Base-by-base conservation (phyloP, 257 asterid genomes). In the Salvia miltiorrhiza region DNA sequence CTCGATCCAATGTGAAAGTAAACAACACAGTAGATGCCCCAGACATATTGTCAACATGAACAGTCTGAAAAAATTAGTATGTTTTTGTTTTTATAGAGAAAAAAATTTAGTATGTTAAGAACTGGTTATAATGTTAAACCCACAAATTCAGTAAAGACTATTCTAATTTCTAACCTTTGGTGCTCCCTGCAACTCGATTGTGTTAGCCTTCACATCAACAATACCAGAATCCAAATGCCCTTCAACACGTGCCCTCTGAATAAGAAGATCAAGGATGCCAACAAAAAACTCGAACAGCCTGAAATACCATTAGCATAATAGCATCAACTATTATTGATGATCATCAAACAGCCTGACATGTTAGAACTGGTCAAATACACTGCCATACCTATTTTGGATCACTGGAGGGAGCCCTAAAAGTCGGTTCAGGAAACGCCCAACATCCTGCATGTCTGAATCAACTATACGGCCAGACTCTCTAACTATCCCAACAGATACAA, bases 361-460 rank as follows among this genome's bases (percentile, higher is more conserved):
- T 12, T 50, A 58, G n/a, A 65, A 55, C 63, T 63, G 56, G 32
- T 70, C 57, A 50, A 77, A 73, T 65, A 69, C 63, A 82, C 59
- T 40, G 16, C 61, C 72, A 76, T 20, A 94, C 96, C 99, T 86
- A 83, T 94, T 94, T 67, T 94, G 97, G 68, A 94, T 89, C 62
- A 83, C 92, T 59, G 96, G 97, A 67, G 96, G 95, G 67, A 94
- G 90, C 65, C 99, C 99, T 65, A 90, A 82, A 76, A 94, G 96
- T 67, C 97, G 82, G 82, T 94, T 94, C 66, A 94, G 97, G 71
- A 91, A 94, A 69, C 99, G 96, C 61, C 96, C 97, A 68, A 93
- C 97, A 80, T 94, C 97, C 53, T 86, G 91, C 99, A 86, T 91
- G 79, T 94, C 96, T 54, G 97, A 89, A 76, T 94, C 99, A 73